These are phyloP conservation scores for Fusarium sp. DNA, from an alignment of 2,329 filamentous ascomycete species.

Conservation along the genomic window DNA sequence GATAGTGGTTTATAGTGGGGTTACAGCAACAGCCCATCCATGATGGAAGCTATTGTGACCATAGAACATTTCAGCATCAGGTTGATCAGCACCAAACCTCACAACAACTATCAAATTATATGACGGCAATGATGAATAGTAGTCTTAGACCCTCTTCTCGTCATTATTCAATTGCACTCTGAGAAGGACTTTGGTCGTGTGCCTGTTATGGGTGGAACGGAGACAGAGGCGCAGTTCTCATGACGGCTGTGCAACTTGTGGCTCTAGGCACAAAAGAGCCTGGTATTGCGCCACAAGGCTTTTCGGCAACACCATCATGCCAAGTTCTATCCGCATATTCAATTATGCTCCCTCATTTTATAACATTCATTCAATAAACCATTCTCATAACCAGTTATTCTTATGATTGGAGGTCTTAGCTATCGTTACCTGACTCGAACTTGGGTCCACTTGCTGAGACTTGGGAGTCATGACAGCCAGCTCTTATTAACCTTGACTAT, in stretches of 20 bases:
- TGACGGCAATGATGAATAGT: fast-evolving
- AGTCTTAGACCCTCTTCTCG: not conserved
- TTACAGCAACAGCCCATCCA: not conserved
- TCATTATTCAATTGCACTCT: not conserved
- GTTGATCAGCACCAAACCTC: not conserved
- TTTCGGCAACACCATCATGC: conserved; percentile 27
- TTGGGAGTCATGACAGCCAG: not conserved
- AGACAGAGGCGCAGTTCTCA: conserved; percentile 25
- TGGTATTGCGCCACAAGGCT: conserved; percentile 32
- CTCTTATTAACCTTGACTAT: not conserved
- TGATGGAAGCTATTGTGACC: not conserved
- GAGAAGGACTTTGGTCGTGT: conserved; percentile 2
- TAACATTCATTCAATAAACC: not conserved
- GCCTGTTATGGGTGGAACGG: conserved; percentile 16
- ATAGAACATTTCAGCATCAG: not conserved
- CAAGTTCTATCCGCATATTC: not conserved
- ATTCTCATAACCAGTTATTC: not conserved
- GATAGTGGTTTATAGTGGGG: not conserved
- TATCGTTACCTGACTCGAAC: not conserved
- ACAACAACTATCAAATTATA: not conserved
- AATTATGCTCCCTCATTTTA: not conserved
- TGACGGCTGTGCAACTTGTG: conserved; percentile 28
- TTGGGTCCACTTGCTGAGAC: not conserved
- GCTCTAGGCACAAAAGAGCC: conserved; percentile 19
- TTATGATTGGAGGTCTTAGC: not conserved